Base-by-base conservation (phyloP, 225 moss, liverwort and hornwort species). In the Pseudoscleropodium purum region DNA sequence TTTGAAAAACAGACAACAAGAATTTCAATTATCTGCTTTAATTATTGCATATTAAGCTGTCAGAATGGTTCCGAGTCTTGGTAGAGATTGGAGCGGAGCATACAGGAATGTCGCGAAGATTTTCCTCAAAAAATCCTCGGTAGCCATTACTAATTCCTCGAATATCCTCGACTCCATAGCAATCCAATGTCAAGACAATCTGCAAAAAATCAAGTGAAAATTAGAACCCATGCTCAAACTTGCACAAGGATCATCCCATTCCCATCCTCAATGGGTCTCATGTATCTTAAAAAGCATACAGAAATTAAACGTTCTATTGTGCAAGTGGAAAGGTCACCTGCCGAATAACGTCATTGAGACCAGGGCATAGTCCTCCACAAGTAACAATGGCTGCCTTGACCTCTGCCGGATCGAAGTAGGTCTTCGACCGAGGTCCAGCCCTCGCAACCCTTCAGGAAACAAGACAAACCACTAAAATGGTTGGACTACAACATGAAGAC, bases 361-460 rank as follows among this genome's bases (percentile, higher is more conserved):
- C 98, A 82, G 98, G 98, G 89, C 98, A 98, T 27, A 97, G 92
- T 41, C 98, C 98, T 88, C 98, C 98, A 91, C 97, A 98, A 37
- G 97, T 98, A 75, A 98, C 97, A 88, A 97, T 91, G 47, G 98
- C 98, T 65, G 98, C 98, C 87, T 92, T 96, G 75, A 98, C 98
- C 75, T 97, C 94, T 70, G 64, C 84, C 69, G 97, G 97, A 72
- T 98, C 92, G 88, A 89, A 97, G 70, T 92, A 98, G 78, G 95
- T 96, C 41, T 93, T 93, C 62, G 96, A 98, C 90, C 98, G 91
- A 43, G 98, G 98, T 76, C 98, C 98, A 85, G 98, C 98, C 77
- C 98, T 92, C 88, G 92, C 91, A 91, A 98, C 97, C 97, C 97
- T 98, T 81, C 86, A 90, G 27, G 45, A 18, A 49, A 75, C 34